Evolutionary conservation across 2,329 filamentous ascomycete genomes (phyloP), one percentile per base, ranked within the genome.

Genomic region (Neonectria neomacrospora): DNA sequence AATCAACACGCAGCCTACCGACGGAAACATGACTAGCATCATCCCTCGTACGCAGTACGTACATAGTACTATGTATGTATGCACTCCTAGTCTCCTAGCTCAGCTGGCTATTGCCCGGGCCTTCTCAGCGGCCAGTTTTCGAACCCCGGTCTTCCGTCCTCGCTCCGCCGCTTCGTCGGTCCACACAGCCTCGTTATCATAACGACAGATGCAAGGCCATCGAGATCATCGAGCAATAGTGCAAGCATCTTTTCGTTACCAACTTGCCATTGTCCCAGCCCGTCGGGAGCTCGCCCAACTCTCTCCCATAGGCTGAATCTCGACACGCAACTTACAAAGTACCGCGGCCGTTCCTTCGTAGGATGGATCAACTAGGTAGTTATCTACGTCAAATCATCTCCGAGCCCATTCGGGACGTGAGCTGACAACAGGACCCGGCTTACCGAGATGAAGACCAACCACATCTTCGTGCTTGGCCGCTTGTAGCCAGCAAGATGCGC

Each of bases 181-280:
- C 63, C 63, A 62, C 58, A 50, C 44, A 53, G 18, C 52, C 52
- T 61, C 62, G 23, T 51, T 47, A 53, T 64, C 57, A 64, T 54
- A 65, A 58, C 50, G 58, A 58, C 51, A 63, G 41, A 54, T 62
- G 58, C 63, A 59, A 44, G 51, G 30, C 50, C 54, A 63, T 65
- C 63, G 37, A 58, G 58, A 65, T 65, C 54, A 54, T 58, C 54
- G 30, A 54, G 28, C n/a, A 50, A 20, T 50, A 45, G 37, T 42
- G 54, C 34, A 45, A 23, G 45, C 34, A 42, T 23, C 45, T 22
- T 39, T 54, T 54, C 30, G 54, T 55, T 56, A 41, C 56, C 39
- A 44, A 16, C n/a, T 12, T 14, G 16, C n/a, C 8, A 18, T 6
- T 30, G 60, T 60, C 47, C 61, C 61, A 60, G 54, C 48, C 55